These are phyloP conservation scores for Solanum pinnatisectum DNA, from an alignment of 257 asterid species.

Conservation along the genomic window DNA sequence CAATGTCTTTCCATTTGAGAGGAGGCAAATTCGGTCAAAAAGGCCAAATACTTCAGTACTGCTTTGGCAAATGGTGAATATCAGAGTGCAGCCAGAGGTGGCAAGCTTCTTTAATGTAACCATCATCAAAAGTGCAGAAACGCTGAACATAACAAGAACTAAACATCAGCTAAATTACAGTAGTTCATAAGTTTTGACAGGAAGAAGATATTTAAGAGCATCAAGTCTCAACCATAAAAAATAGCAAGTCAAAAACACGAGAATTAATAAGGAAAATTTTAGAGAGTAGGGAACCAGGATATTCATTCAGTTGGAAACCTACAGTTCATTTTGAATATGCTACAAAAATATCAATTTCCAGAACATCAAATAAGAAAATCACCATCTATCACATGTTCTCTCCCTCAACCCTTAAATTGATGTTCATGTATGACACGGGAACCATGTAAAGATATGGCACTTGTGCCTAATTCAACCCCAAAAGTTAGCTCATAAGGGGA, in stretches of 20 bases:
- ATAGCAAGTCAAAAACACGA: background rate
- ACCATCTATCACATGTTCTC: background rate
- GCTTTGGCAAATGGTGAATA: slow-evolving; percentile 92
- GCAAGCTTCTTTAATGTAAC: slow-evolving; percentile 96
- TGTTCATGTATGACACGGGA: background rate
- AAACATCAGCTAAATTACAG: slow-evolving; percentile 1
- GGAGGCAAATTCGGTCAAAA: slow-evolving; percentile 94
- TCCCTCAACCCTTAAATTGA: background rate
- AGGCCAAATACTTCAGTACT: slow-evolving; percentile 99
- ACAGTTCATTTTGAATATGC: background rate
- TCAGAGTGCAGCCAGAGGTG: slow-evolving; percentile 77
- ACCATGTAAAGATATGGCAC: background rate
- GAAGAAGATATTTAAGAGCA: background rate
- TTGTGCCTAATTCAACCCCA: background rate
- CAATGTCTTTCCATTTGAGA: slow-evolving; percentile 92
- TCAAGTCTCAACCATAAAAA: background rate
- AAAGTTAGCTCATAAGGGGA: background rate
- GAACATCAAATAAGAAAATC: background rate
- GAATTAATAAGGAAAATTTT: background rate
- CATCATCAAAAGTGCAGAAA: slow-evolving; percentile 97
- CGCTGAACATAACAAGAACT: slow-evolving; percentile 35
- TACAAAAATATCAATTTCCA: background rate
- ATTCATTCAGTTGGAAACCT: background rate
- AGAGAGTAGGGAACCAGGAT: background rate
- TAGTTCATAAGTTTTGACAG: background rate